Base-by-base conservation (phyloP, 371 early-diverging fungal species). In the Syncephalis fuscata region DNA sequence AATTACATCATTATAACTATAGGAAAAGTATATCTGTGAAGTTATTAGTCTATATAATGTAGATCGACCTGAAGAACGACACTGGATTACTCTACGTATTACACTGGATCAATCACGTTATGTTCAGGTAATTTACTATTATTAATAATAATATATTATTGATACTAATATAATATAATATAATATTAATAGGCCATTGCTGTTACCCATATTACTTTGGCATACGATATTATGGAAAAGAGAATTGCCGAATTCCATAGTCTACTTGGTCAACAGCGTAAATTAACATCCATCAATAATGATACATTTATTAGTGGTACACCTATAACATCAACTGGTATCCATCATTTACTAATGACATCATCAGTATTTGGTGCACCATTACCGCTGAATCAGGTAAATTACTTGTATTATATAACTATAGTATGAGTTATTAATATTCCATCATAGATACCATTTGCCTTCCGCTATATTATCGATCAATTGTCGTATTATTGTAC, bases 21-120 rank as follows among this genome's bases (percentile, higher is more conserved):
- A 77, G 74, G 79, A 81, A 46, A 76, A 74, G 49, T 82, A 79
- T 48, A 57, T 78, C 15, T 65, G 73, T 45, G 80, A 79, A 55
- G 70, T 75, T 52, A 53, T 81, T 16, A 74, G 70, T 1, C 55
- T 82, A 1, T 81, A 81, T 59, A 79, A 80, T 56, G 59, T 61
- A 16, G 63, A 64, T 2, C 58, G 77, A 24, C 81, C 76, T 4
- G 54, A 64, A 17, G 83, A 82, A 56, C 71, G 72, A 53, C 65
- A 67, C 40, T 70, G 66, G 57, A 61, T 82, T 17, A 64, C 66
- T 0, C 46, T 80, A 17, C 65, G 71, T 21, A 57, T 82, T 51
- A 68, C 70, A 39, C 73, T 81, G 52, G 81, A 81, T 10, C 65
- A 75, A 42, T 54, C 76, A 21, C 57, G 56, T 25, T 63, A 65